Base-by-base conservation (phyloP, 2,329 filamentous ascomycete species). In the Stachybotrys echinatus region DNA sequence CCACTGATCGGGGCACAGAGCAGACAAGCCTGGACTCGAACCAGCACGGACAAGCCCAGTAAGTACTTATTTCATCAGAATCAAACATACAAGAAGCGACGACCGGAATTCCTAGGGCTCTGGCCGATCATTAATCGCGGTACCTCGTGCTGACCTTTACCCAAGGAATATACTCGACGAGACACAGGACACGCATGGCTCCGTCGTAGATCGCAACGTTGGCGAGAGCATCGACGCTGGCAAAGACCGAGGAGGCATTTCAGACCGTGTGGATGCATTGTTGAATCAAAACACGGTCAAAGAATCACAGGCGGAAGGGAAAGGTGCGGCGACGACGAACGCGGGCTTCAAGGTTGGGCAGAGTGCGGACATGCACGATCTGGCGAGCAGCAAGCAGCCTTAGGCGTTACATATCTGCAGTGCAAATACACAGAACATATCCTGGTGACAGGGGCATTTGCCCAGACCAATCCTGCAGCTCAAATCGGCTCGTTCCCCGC, bases 131-230 rank as follows among this genome's bases (percentile, higher is more conserved):
- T n/a, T n/a, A n/a, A n/a, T n/a, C n/a, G n/a, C n/a, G n/a, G n/a
- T n/a, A n/a, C 27, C 27, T 34, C 14, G 3, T 34, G 5, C 27
- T 34, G 14, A 34, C 5, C 27, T 34, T 8, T 10, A 34, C 14
- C 14, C 14, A 23, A 55, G 54, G 23, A 54, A 51, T 23, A 39
- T 52, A n/a, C 44, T 51, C 19, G 51, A 55, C 23, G 49, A 55
- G 37, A 53, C 45, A 27, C 51, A 52, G 19, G 52, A 50, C 18
- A 51, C 50, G 12, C 31, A 43, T 7, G 48, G 48, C 21, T 27
- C 43, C 12, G 38, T 37, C 14, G 50, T 39, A 3, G 48, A 50
- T 40, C 45, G 50, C 23, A 45, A 50, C 23, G 34, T 52, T 22
- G 52, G 52, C 8, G 52, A 49, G 31, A 39, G 34, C 17, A 52